Evolutionary conservation across 192 early-diverging fungal species (phyloP), one percentile per base, ranked within the genome.

Genomic region (Coemansia aciculifera): DNA sequence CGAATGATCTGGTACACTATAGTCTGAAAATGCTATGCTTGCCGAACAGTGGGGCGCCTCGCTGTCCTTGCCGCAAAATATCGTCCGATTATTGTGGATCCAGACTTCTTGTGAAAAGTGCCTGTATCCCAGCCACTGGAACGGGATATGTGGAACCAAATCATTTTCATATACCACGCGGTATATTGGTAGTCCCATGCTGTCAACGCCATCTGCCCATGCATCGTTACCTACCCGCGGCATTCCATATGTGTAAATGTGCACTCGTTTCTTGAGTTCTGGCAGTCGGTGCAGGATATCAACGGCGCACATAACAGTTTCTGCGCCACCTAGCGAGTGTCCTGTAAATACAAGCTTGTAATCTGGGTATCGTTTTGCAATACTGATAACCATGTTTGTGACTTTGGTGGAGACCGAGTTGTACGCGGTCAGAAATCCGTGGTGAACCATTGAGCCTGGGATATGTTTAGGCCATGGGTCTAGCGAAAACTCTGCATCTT

Each of bases 311-410:
- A 84, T 38, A n/a, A 71, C 74, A 5, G 82, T 38, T 57, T 77
- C 72, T 3, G 82, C 82, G 12, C 82, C 82, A 40, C 82, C 82
- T 4, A 84, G 78, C n/a, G 82, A 84, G 36, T 84, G 82, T 0
- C 82, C 82, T 5, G 82, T 80, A 63, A 84, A 79, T 37, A 84
- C 77, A 7, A 84, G n/a, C 49, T 71, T 74, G 66, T 84, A 74
- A 1, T 63, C 31, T 3, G 82, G 78, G 23, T 74, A 70, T 34
- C 24, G 42, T 9, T 56, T 59, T 5, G 62, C 64, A 13, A 83
- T 69, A 34, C 29, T 61, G 17, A 46, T 52, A 1, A 82, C 48
- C 21, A 4, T 56, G 3, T 32, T 17, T 8, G 65, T 69, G 8
- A 82, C 75, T 2, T 75, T 66, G 39, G 10, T 15, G 15, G 76